Evolutionary conservation across 345 rosid genomes (phyloP), one percentile per base, ranked within the genome.

Genomic region (sweet orange (Citrus sinensis)): DNA sequence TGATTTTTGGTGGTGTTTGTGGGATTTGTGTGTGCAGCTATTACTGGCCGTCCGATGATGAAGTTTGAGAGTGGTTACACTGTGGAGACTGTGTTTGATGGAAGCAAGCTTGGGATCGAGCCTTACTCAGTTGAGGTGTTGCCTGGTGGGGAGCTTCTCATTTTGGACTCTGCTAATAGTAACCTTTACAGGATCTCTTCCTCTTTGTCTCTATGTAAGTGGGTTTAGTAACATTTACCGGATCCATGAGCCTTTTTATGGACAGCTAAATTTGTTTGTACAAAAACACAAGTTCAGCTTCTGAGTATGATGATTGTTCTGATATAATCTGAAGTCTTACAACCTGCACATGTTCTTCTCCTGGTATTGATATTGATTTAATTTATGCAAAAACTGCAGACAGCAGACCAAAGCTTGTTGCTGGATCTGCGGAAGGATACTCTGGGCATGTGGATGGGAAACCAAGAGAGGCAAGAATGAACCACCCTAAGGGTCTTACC

Each of bases 41-140:
- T 94, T 83, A 71, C 93, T 13, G 90, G 92, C 70, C 95, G 97
- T 81, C 93, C 99, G 71, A 84, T 87, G 95, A 90, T 97, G 94
- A 97, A 92, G 86, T 97, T 90, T 35, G 99, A 97, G 83, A 80
- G 91, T 84, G 99, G 99, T n/a, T 97, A 92, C 77, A 70, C 87
- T 39, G 99, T 97, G 72, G 99, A 97, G 85, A 97, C 99, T 1
- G 98, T 97, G 77, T 94, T 97, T 81, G 99, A 97, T 73, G 99
- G 99, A 77, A 97, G 99, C 81, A 97, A 94, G 78, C 97, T 94
- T 34, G 98, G 98, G 51, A 86, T 94, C 54, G 99, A 94, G 83
- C 99, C 99, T 35, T 85, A 89, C 80, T 82, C 95, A 0, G 89
- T 97, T 25, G 97, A 97, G 78, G 90, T 94, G 69, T 80, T 93